Base-by-base conservation (phyloP, 768 basidiomycete species). In the Nevesoporus exiguus region DNA sequence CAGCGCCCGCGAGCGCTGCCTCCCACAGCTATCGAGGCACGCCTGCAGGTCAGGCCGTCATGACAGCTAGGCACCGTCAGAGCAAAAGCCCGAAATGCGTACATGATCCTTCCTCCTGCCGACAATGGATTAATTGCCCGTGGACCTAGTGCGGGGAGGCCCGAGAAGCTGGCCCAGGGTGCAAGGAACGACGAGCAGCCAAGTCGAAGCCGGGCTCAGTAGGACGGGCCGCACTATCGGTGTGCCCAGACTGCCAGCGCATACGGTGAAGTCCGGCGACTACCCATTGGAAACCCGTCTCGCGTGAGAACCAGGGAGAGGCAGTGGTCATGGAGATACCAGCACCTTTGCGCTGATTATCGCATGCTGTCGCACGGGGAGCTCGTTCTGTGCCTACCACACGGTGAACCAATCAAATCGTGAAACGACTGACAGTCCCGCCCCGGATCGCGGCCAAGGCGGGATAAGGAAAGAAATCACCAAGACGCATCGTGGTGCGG, bases 11-110 rank as follows among this genome's bases (percentile, higher is more conserved):
- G 24, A 14, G 42, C 14, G 36, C 42, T 33, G 36, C 27, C 31
- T 34, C 48, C 52, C 58, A 59, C 42, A 47, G 10, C 24, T 9
- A 29, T 29, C 30, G 39, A 50, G 55, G 56, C 21, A 41, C 54
- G 6, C 1, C 3, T 24, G 10, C 0, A 21, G 24, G n/a, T 14
- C 7, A 24, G 27, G 41, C 41, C 24, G 37, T 31, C 13, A 37
- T 40, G 60, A 40, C 46, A 41, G 37, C 33, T 34, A 55, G 57
- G 51, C 50, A 63, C 54, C 3, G 29, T 21, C 30, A 46, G 30
- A 8, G 21, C 33, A n/a, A 46, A 19, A 8, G 21, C 33, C 25
- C 40, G 46, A 36, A 27, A 31, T 27, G 13, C 14, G 19, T 29
- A n/a, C 24, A 37, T 25, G 3, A 21, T 33, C 29, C 27, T 19